Percentiles rank a stretch among this genome's conserved stretches.
These are phyloP conservation scores for Strobilomyces dryophilus DNA, from an alignment of 768 basidiomycete genomes.

Conservation along the genomic window DNA sequence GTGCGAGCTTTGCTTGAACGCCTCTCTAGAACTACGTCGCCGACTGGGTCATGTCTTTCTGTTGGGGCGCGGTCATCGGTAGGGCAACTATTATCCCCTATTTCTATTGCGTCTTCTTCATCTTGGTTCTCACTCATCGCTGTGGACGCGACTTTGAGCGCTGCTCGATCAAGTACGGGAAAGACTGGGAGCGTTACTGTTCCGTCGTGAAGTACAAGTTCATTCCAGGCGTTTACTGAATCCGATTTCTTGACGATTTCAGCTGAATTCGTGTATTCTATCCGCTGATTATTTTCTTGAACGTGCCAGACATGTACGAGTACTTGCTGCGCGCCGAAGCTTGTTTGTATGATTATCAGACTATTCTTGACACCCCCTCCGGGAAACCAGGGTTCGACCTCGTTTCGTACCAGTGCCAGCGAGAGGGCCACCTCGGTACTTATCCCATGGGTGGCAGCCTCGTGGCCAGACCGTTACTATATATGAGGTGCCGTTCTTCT, in stretches of 20 bases:
- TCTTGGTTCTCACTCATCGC: constrained; percentile 86
- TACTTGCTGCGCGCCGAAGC: neutral
- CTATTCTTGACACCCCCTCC: neutral
- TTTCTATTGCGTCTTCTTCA: constrained; percentile 97
- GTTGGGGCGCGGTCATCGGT: constrained; percentile 80
- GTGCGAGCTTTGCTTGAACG: neutral
- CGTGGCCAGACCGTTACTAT: too few species aligned
- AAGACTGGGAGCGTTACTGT: constrained; percentile 93
- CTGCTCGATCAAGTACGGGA: constrained; percentile 88
- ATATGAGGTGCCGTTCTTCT: too few species aligned
- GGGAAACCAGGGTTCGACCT: constrained; percentile 2
- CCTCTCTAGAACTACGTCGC: constrained; percentile 82
- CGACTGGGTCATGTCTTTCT: constrained; percentile 80
- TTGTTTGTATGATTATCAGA: neutral
- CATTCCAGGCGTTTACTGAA: constrained; percentile 34
- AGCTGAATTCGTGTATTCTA: neutral
- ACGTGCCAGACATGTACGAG: neutral
- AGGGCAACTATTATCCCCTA: constrained; percentile 81
- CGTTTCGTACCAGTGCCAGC: neutral
- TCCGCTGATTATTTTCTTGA: neutral
- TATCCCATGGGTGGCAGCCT: too few species aligned
- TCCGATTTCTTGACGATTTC: constrained; percentile 2
- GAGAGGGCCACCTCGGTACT: neutral
- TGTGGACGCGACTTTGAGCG: constrained; percentile 93
- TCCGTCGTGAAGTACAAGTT: constrained; percentile 85